phyloP scores from a whole-genome alignment of 2,329 filamentous ascomycete species.

The Chaetomiaceae sp. region DNA sequence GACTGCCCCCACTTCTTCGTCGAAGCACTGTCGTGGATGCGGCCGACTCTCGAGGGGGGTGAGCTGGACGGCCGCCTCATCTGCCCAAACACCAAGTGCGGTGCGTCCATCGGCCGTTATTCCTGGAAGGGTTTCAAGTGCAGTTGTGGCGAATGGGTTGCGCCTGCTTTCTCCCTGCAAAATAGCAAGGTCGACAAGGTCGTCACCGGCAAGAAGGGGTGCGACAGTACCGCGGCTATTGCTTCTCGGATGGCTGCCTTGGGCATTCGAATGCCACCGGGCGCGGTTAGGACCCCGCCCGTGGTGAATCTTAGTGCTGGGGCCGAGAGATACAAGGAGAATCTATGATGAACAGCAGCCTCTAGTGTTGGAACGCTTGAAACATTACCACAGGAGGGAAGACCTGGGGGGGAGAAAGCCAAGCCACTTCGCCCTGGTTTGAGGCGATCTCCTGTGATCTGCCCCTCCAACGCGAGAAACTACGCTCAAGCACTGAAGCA shows the following conservation, averaged over 20 bases:
- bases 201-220: conserved; percentile 8
- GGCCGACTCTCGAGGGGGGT: conserved; percentile 71
- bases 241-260: conserved; percentile 29
- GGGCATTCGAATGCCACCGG: conserved; percentile 55
- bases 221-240: conserved; percentile 17
- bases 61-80: conserved; percentile 77
- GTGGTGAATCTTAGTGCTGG: neutral
- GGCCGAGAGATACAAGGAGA: conserved; percentile 28
- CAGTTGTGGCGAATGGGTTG: conserved; percentile 85
- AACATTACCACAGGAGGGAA: too few species aligned
- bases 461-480: too few species aligned
- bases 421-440: too few species aligned
- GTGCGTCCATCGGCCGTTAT: conserved; percentile 82
- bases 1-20: conserved; percentile 82
- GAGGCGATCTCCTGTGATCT: too few species aligned
- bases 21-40: conserved; percentile 95
- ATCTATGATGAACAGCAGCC: conserved; percentile 23
- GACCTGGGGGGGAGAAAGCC: too few species aligned
- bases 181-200: conserved; percentile 76
- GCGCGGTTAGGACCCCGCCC: conserved; percentile 27
- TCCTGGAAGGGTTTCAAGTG: conserved; percentile 95
- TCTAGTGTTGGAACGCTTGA: too few species aligned
- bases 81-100: conserved; percentile 76
- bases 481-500: too few species aligned
- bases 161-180: conserved; percentile 82